These are phyloP conservation scores for Arabis alpina DNA, from an alignment of 345 rosid species.

Conservation along the genomic window DNA sequence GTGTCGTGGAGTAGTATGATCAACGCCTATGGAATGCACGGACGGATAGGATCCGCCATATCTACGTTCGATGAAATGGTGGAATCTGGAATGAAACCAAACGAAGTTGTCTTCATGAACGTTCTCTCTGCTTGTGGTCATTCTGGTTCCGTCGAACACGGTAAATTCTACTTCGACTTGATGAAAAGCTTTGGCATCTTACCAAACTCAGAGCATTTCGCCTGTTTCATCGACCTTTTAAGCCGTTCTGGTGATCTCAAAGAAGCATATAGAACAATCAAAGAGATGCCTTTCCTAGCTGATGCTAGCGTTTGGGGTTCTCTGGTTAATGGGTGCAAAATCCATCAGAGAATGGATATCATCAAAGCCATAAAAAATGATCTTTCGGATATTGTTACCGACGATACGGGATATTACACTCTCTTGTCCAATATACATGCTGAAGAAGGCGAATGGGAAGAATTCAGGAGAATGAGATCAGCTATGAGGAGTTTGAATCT, in stretches of 20 bases:
- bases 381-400: slow-evolving; percentile 48
- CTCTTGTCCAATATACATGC: slow-evolving; percentile 76
- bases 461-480: slow-evolving; percentile 53
- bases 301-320: slow-evolving; percentile 74
- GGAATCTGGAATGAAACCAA: slow-evolving; percentile 63
- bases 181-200: slow-evolving; percentile 61
- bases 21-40: slow-evolving; percentile 78
- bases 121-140: slow-evolving; percentile 84
- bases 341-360: slow-evolving; percentile 72
- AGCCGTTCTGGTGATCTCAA: slow-evolving; percentile 78
- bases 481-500: slow-evolving; percentile 50
- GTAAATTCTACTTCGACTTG: slow-evolving; percentile 58
- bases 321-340: slow-evolving; percentile 78
- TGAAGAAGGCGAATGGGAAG: slow-evolving; percentile 78
- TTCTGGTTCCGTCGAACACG: slow-evolving; percentile 68
- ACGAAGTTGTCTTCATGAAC: slow-evolving; percentile 81
- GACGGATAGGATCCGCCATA: slow-evolving; percentile 54
- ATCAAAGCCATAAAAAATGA: slow-evolving; percentile 53
- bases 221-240: slow-evolving; percentile 82
- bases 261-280: slow-evolving; percentile 65
- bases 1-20: slow-evolving; percentile 86
- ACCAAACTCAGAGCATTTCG: slow-evolving; percentile 73
- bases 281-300: slow-evolving; percentile 64
- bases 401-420: slow-evolving; percentile 72
- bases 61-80: slow-evolving; percentile 68